Conservation (phyloP, 2,329 filamentous ascomycete species). For the Phoma sp. region DNA sequence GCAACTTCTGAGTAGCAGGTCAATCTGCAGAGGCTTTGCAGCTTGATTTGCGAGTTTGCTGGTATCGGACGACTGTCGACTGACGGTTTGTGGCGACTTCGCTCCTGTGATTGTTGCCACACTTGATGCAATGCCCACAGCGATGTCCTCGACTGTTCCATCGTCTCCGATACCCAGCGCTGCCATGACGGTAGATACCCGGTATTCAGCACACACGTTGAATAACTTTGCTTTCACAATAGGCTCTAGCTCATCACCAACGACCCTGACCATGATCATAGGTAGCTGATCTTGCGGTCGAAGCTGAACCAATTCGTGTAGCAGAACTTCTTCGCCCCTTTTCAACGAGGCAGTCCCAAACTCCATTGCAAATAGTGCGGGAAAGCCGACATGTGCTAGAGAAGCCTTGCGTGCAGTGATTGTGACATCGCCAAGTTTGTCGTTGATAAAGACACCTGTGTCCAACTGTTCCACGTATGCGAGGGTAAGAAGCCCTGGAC, state of each 20-base stretch:
- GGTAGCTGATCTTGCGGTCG: slow-evolving; percentile 55
- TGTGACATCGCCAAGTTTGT: slow-evolving; percentile 68
- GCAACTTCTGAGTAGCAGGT: slow-evolving; percentile 80
- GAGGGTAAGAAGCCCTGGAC: slow-evolving; percentile 83
- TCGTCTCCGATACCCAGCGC: slow-evolving; percentile 73
- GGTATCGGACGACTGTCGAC: slow-evolving; percentile 37
- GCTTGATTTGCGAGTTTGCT: slow-evolving; percentile 27
- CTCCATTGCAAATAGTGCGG: slow-evolving; percentile 80
- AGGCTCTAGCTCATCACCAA: slow-evolving; percentile 93
- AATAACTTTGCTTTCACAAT: slow-evolving; percentile 86
- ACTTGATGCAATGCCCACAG: slow-evolving; percentile 76
- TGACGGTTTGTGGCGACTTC: slow-evolving; percentile 55
- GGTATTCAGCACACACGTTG: slow-evolving; percentile 86
- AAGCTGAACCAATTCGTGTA: slow-evolving; percentile 64
- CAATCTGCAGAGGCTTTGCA: slow-evolving; percentile 62
- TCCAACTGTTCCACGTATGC: slow-evolving; percentile 69
- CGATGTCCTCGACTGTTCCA: slow-evolving; percentile 69
- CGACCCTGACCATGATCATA: slow-evolving; percentile 85
- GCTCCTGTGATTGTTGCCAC: slow-evolving; percentile 76
- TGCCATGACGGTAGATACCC: slow-evolving; percentile 81
- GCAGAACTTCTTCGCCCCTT: slow-evolving; percentile 74
- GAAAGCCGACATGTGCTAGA: slow-evolving; percentile 73
- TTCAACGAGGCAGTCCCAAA: slow-evolving; percentile 66
- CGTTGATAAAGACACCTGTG: slow-evolving; percentile 67
- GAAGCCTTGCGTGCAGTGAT: slow-evolving; percentile 32